These are phyloP conservation scores for Zygosaccharomyces pseudorouxii DNA, from an alignment of 805 yeast species.

Conservation along the genomic window DNA sequence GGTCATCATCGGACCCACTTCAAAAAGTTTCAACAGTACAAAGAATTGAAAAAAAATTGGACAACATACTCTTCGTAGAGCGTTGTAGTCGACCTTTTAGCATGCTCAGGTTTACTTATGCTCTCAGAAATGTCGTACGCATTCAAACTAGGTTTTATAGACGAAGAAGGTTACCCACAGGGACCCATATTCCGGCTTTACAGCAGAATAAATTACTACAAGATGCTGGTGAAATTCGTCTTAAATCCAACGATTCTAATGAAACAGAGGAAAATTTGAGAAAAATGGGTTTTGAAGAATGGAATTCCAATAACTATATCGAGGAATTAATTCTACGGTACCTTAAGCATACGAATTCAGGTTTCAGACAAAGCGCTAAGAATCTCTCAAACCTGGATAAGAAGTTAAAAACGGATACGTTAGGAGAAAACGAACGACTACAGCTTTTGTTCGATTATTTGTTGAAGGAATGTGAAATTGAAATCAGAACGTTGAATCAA, in stretches of 20 bases:
- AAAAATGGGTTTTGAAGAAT: conserved; percentile 16
- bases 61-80: too few species aligned
- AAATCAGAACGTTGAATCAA: conserved; percentile 19
- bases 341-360: conserved; percentile 22
- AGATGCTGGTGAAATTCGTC: conserved; percentile 7
- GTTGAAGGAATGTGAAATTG: conserved; percentile 23
- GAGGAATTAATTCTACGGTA: conserved; percentile 24
- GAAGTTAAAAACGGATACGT: conserved; percentile 3
- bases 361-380: conserved; percentile 22
- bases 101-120: conserved; percentile 7
- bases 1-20: background rate
- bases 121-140: conserved; percentile 3
- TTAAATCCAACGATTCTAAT: conserved; percentile 10
- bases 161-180: conserved; percentile 7
- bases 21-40: background rate
- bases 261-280: conserved; percentile 12
- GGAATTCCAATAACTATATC: conserved; percentile 10
- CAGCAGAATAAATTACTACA: conserved; percentile 7
- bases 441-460: conserved; percentile 20
- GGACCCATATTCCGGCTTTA: conserved; percentile 14
- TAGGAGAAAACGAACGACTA: conserved; percentile 10
- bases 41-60: background rate
- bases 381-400: conserved; percentile 18
- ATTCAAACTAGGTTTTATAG: conserved; percentile 14
- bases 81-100: background rate